Evolutionary conservation across 306 rosid genomes (phyloP), one percentile per base, ranked within the genome.

Genomic region (Vigna radiata): DNA sequence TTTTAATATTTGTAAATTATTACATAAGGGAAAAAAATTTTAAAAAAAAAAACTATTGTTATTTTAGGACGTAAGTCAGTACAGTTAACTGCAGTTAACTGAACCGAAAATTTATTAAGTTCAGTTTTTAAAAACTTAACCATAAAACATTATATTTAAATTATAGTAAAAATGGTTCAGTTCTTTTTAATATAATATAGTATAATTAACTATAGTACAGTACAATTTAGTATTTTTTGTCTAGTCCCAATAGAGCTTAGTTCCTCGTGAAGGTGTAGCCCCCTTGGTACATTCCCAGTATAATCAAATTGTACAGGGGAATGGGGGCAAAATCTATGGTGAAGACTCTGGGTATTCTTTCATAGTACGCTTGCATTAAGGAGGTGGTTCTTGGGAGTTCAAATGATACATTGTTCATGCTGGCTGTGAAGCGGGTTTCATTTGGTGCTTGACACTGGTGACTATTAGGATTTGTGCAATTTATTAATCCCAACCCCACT

Each of bases 381-480:
- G 97, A 95, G 21, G 83, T 92, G 14, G 81, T 78, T 46, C 59
- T 78, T 55, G 99, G 99, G 54, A 82, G 84, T 11, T 90, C 89
- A 59, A 95, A 92, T 44, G 97, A 92, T 29, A 83, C 84, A 44
- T 95, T 95, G 86, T 92, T 95, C 60, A 95, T 90, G 83, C 97
- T 92, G 9, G 97, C 96, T 1, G 97, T 1, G 49, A 95, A 89
- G 54, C 97, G 96, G 43, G 99, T 92, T 73, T 96, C 96, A 19
- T 92, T 95, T 27, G 97, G 99, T 63, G 96, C 97, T 83, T 95
- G 97, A 82, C 99, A 95, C 18, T 90, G 81, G 6, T 92, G 94
- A 81, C 90, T 90, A 76, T 89, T 95, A 15, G 91, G 99, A 59
- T 81, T 83, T 4, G 93, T 85, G 86, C 97, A 95, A 73, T 89